Evolutionary conservation across 2,329 filamentous ascomycete genomes (phyloP).

Genomic region (Alternaria sp.): DNA sequence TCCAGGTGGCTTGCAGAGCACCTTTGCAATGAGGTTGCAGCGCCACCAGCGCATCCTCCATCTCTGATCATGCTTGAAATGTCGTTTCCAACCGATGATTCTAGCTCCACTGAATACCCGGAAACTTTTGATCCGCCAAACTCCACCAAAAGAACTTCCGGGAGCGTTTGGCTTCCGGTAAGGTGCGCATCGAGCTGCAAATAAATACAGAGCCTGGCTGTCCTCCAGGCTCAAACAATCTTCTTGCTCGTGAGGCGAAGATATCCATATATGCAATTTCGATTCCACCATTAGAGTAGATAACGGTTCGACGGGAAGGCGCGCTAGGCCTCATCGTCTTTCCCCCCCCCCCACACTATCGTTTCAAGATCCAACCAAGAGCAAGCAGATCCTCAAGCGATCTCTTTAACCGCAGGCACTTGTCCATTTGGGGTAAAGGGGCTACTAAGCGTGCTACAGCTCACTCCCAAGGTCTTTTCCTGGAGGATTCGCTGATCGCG

Average conservation of each 20-base stretch:
- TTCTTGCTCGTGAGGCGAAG: background rate
- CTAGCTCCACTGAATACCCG: background rate
- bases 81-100: background rate
- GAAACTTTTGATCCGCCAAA: background rate
- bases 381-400: conserved; percentile 11
- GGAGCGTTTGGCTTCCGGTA: background rate
- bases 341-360: conserved; percentile 5
- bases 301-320: conserved; percentile 14
- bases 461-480: background rate
- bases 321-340: conserved; percentile 9
- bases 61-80: background rate
- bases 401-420: conserved; percentile 13
- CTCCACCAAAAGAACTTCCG: background rate
- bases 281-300: background rate
- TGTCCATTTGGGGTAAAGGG: conserved; percentile 10
- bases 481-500: conserved; percentile 9
- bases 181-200: background rate
- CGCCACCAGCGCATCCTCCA: background rate
- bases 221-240: background rate
- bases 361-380: conserved; percentile 18
- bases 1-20: background rate
- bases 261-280: background rate
- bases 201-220: background rate
- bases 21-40: background rate
- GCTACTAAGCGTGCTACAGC: conserved; percentile 7